Base-by-base conservation (phyloP, 371 early-diverging fungal genomes). In the Dichotomocladium elegans region DNA sequence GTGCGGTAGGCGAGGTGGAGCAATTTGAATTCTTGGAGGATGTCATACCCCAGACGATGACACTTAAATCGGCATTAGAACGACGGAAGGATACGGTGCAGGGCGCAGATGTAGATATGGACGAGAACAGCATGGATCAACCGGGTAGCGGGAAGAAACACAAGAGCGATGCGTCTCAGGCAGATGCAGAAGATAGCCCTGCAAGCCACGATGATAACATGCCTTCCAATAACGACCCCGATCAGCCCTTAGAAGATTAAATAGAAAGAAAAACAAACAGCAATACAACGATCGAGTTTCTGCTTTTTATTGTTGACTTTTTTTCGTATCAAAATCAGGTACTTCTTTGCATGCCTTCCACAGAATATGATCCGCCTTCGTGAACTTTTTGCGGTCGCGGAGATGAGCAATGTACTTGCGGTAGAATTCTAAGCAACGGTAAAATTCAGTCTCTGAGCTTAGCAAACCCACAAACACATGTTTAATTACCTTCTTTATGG, bases 331-430 rank as follows among this genome's bases (percentile, higher is more conserved):
- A 29, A 51, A 53, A 24, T 37, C 34, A 10, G 53, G 53, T 2
- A 86, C 81, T 3, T 68, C 71, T 62, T 83, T 82, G 24, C 61
- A 50, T 3, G 88, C 90, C 33, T 79, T 70, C 83, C 83, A 87
- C 45, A 83, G 68, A 25, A 88, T 71, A n/a, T 74, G 47, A 56
- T 77, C 61, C 31, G 85, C 69, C 45, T 64, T 54, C 50, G 66
- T 61, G 53, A 72, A 72, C 44, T 79, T 74, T 24, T 65, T 63
- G 29, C 69, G 64, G 14, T 65, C 61, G 26, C 82, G 61, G 53
- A 86, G 74, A 58, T 81, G 81, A n/a, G 58, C 60, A 49, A 88
- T 59, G 61, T 75, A 84, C 2, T 63, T 62, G 9, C 84, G 74
- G 79, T 85, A 86, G 17, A 76, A 67, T 42, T 76, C 80, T 74